Conservation (phyloP, 179 eudicot genomes). For the Sideroxylon spinosum region DNA sequence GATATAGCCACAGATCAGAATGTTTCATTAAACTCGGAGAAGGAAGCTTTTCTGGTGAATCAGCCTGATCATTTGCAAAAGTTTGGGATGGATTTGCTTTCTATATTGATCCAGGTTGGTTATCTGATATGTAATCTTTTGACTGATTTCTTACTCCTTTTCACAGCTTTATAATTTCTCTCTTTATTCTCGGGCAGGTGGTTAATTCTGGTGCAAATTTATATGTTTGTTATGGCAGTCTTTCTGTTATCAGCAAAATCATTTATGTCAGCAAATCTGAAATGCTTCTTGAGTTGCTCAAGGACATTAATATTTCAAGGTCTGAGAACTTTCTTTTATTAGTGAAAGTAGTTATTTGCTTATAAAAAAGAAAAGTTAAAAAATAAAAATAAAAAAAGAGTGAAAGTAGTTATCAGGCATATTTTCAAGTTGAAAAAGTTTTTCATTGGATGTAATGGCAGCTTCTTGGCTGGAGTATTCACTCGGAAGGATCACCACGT, state of each 20-base stretch:
- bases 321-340: constrained; percentile 27
- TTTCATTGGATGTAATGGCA: constrained; percentile 33
- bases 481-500: constrained; percentile 78
- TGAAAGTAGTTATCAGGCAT: neutral
- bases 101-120: constrained; percentile 65
- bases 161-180: constrained; percentile 15
- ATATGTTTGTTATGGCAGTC: constrained; percentile 70
- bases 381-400: no score
- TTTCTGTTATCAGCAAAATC: constrained; percentile 67
- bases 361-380: no score
- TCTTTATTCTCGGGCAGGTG: constrained; percentile 47
- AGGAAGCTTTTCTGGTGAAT: constrained; percentile 49
- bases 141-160: neutral
- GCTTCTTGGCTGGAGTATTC: constrained; percentile 89
- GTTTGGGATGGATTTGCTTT: constrained; percentile 71
- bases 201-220: constrained; percentile 76
- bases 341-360: neutral
- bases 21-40: constrained; percentile 33
- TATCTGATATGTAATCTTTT: neutral
- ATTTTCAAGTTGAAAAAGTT: constrained; percentile 8
- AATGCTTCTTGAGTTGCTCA: constrained; percentile 55
- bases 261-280: constrained; percentile 64
- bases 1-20: constrained; percentile 37
- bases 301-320: constrained; percentile 72
- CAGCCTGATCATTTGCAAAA: constrained; percentile 56